These are phyloP conservation scores for Diospyros kaki DNA, from an alignment of 148 eudicot species.

Conservation along the genomic window DNA sequence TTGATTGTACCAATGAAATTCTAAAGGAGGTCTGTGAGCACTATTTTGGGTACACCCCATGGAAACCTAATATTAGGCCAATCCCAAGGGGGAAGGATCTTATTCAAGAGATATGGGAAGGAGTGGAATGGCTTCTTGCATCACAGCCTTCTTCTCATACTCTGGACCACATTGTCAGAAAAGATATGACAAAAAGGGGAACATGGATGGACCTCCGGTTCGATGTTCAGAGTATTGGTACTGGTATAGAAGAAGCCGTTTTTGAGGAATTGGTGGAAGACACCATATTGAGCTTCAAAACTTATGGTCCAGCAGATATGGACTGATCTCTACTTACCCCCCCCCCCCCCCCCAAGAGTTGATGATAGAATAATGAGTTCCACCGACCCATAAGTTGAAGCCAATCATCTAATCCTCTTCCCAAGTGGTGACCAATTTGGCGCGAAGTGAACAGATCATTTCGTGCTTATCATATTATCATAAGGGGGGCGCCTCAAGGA, in stretches of 20 bases:
- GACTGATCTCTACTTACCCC: not conserved
- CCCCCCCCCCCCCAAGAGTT: slow-evolving; percentile 6
- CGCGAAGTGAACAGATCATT: not conserved
- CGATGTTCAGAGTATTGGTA: slow-evolving; percentile 42
- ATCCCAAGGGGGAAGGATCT: slow-evolving; percentile 54
- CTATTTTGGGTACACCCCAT: slow-evolving; percentile 42
- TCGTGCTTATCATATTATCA: not conserved
- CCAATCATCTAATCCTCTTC: not conserved
- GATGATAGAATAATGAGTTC: slow-evolving; percentile 7
- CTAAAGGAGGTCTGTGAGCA: slow-evolving; percentile 56
- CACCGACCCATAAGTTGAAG: not conserved
- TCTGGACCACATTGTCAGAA: slow-evolving; percentile 55
- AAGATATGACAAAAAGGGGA: slow-evolving; percentile 38
- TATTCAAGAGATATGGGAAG: slow-evolving; percentile 64
- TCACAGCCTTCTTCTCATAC: slow-evolving; percentile 35
- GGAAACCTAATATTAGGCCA: slow-evolving; percentile 27
- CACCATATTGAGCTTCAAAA: slow-evolving; percentile 26
- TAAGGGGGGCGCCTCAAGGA: not conserved
- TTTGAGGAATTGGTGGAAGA: slow-evolving; percentile 64
- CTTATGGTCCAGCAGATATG: not conserved
- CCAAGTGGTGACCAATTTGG: not conserved
- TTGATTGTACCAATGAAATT: slow-evolving; percentile 70
- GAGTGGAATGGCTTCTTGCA: slow-evolving; percentile 51
- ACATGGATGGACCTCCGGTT: slow-evolving; percentile 57
- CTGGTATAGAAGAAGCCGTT: slow-evolving; percentile 54